These are phyloP conservation scores for Fusarium goolgardi DNA, from an alignment of 2,329 filamentous ascomycete genomes.

Conservation along the genomic window DNA sequence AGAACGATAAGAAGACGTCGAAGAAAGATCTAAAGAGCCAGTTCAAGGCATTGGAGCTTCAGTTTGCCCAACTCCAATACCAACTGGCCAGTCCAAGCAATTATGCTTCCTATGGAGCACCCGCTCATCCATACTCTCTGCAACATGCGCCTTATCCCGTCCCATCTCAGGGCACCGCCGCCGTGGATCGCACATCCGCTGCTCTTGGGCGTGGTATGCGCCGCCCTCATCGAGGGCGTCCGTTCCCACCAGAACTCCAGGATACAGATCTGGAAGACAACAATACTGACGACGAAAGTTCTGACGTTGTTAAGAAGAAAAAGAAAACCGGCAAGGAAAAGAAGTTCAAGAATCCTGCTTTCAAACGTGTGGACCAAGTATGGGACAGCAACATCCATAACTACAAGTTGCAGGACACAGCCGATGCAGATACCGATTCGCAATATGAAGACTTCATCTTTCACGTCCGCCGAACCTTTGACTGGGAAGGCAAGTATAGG, in stretches of 20 bases:
- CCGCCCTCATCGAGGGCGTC: background rate
- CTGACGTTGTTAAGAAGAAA: slow-evolving; percentile 35
- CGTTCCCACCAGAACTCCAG: background rate
- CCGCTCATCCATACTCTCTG: slow-evolving; percentile 11
- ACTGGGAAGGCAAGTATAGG: slow-evolving; percentile 84
- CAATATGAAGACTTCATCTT: slow-evolving; percentile 85
- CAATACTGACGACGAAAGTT: slow-evolving; percentile 1
- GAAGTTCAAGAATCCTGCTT: slow-evolving; percentile 50
- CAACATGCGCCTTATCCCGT: slow-evolving; percentile 2
- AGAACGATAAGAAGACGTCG: slow-evolving; percentile 27
- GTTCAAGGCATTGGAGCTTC: slow-evolving; percentile 47
- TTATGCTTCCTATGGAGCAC: background rate
- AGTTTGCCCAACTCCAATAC: slow-evolving; percentile 44
- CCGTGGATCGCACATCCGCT: background rate
- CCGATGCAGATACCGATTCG: slow-evolving; percentile 57
- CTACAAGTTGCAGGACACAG: slow-evolving; percentile 66
- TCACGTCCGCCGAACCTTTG: slow-evolving; percentile 83
- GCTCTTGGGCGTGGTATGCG: background rate
- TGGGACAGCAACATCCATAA: slow-evolving; percentile 64
- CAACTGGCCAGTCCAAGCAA: slow-evolving; percentile 30
- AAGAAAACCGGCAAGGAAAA: slow-evolving; percentile 39
- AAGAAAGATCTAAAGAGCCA: slow-evolving; percentile 45
- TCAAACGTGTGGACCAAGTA: slow-evolving; percentile 65
- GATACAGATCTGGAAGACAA: background rate
- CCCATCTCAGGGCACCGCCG: background rate